Evolutionary conservation across 768 basidiomycete species (phyloP).

Genomic region (Amylocystis lapponica): DNA sequence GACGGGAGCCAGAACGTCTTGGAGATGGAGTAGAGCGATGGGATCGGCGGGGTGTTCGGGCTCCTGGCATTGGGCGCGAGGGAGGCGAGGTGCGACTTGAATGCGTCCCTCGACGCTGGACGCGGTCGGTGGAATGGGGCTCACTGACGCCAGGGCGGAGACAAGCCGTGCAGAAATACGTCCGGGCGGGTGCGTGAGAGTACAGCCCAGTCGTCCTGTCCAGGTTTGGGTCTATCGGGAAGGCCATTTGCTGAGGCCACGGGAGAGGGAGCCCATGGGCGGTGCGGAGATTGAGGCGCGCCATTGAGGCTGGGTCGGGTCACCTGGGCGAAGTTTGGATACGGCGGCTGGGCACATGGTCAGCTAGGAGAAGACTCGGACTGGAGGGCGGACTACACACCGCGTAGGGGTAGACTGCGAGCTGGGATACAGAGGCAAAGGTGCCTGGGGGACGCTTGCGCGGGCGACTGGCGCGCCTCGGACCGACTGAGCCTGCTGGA

Average conservation of each 20-base stretch:
- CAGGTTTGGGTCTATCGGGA: slow-evolving; percentile 45
- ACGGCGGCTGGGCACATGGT: neutral
- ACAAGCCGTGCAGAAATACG: slow-evolving; percentile 52
- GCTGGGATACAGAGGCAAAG: slow-evolving; percentile 18
- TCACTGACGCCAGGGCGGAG: slow-evolving; percentile 52
- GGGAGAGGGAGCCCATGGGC: slow-evolving; percentile 12
- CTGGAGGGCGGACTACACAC: too few relatives aligned
- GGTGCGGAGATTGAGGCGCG: slow-evolving; percentile 19
- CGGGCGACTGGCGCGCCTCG: slow-evolving; percentile 35
- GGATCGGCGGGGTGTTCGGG: slow-evolving; percentile 47
- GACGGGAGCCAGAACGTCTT: slow-evolving; percentile 84
- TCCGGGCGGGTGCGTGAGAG: slow-evolving; percentile 51
- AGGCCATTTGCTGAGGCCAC: slow-evolving; percentile 12
- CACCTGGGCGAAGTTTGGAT: slow-evolving; percentile 4
- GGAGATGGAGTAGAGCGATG: slow-evolving; percentile 67
- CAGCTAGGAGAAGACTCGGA: neutral
- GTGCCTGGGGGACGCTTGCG: slow-evolving; percentile 33
- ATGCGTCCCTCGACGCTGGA: slow-evolving; percentile 70
- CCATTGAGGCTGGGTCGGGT: slow-evolving; percentile 11
- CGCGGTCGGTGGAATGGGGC: slow-evolving; percentile 51
- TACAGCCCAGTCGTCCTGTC: slow-evolving; percentile 62
- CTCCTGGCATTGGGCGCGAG: slow-evolving; percentile 46
- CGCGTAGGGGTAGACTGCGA: slow-evolving; percentile 6
- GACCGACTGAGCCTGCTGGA: slow-evolving; percentile 64
- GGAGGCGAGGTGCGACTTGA: slow-evolving; percentile 69